Conservation (phyloP, 192 early-diverging fungal species). For the Paraglomus brasilianum region DNA sequence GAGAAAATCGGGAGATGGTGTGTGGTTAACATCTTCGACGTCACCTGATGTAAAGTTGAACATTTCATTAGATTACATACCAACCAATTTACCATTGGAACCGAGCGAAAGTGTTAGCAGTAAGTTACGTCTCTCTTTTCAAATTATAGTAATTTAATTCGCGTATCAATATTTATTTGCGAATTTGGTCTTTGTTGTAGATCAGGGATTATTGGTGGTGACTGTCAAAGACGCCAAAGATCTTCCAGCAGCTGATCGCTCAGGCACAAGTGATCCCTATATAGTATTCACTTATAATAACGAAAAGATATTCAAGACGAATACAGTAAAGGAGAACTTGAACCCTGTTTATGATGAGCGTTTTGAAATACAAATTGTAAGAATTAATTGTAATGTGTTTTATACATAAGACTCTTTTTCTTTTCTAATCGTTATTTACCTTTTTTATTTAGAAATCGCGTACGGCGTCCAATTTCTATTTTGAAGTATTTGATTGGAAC, state of each 20-base stretch:
- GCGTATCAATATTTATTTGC: neutral
- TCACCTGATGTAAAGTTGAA: neutral
- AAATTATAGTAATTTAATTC: neutral
- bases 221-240: constrained; percentile 56
- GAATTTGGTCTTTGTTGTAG: constrained; percentile 31
- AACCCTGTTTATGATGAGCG: constrained; percentile 71
- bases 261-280: constrained; percentile 74
- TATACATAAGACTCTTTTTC: neutral
- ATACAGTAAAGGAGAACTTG: constrained; percentile 69
- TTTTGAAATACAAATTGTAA: constrained; percentile 57
- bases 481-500: constrained; percentile 81
- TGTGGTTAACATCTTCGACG: neutral
- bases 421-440: neutral
- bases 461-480: constrained; percentile 51
- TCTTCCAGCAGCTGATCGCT: constrained; percentile 68
- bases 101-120: constrained; percentile 53
- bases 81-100: constrained; percentile 47
- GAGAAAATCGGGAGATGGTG: neutral
- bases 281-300: constrained; percentile 63
- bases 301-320: constrained; percentile 66
- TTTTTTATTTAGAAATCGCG: constrained; percentile 41
- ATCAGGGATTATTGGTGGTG: constrained; percentile 67
- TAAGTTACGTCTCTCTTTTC: constrained; percentile 25
- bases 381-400: neutral
- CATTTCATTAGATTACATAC: constrained; percentile 46